These are phyloP conservation scores for Corymbia maculata DNA, from an alignment of 345 rosid genomes.

Conservation along the genomic window DNA sequence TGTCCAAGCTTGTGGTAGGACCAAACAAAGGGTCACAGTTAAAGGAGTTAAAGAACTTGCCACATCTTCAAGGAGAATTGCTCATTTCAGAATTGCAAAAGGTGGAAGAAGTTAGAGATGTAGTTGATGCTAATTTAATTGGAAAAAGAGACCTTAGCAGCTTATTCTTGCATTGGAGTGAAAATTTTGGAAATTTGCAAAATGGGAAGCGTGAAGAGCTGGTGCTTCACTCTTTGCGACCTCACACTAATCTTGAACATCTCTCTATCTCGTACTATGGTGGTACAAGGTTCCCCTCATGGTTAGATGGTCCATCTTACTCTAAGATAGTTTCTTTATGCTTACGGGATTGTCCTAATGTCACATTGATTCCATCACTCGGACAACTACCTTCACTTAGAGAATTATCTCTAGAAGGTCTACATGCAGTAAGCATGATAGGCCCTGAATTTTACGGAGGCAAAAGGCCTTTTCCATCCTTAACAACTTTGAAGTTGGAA, in stretches of 20 bases:
- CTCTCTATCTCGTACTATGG: not conserved
- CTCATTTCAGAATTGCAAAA: not conserved
- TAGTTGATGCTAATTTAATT: not conserved
- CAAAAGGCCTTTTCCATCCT: not conserved
- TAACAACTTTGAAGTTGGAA: not conserved
- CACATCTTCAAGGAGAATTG: not conserved
- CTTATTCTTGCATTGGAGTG: not conserved
- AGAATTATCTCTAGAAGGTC: not conserved
- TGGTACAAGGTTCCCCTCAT: not conserved
- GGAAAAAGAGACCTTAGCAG: not conserved
- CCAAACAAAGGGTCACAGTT: not conserved
- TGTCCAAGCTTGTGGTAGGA: not conserved
- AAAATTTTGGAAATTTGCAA: fast-evolving
- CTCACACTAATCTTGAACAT: not conserved
- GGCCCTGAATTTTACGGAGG: not conserved
- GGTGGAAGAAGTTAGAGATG: not conserved
- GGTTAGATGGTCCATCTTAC: not conserved
- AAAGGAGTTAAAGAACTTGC: not conserved
- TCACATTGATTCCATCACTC: not conserved
- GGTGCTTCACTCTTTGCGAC: fast-evolving
- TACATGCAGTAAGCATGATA: fast-evolving
- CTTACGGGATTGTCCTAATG: not conserved
- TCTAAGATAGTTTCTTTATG: not conserved
- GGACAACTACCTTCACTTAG: not conserved
- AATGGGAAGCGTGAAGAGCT: fast-evolving